Percentiles rank a stretch among this genome's conserved stretches.
phyloP scores from a whole-genome alignment of 805 yeast genomes.

The Candida chauliodis region DNA sequence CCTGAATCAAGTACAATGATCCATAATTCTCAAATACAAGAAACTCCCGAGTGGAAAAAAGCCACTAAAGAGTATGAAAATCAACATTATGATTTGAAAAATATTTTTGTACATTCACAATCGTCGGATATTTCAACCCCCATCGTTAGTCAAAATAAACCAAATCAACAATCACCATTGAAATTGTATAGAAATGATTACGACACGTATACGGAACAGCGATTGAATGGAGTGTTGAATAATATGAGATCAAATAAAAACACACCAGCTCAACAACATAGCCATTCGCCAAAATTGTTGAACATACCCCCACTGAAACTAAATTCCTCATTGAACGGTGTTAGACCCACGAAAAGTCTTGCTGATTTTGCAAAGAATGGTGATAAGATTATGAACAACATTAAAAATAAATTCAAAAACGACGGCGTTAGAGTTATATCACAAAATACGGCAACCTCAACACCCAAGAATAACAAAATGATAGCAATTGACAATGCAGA shows the following conservation, averaged over 20 bases:
- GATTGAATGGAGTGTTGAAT: slow-evolving; percentile 23
- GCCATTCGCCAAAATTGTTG: not conserved
- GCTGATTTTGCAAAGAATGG: slow-evolving; percentile 5
- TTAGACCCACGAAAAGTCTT: slow-evolving; percentile 4
- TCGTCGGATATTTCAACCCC: slow-evolving; percentile 40
- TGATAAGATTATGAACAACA: slow-evolving; percentile 1
- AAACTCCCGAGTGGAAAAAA: slow-evolving; percentile 36
- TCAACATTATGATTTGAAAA: slow-evolving; percentile 2
- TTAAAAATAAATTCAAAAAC: slow-evolving; percentile 2
- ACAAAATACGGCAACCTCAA: slow-evolving; percentile 34
- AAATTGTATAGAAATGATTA: slow-evolving; percentile 37
- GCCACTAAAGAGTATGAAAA: slow-evolving; percentile 24
- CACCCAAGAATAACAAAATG: slow-evolving; percentile 30
- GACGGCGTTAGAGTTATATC: slow-evolving; percentile 7
- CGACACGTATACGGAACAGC: slow-evolving; percentile 39
- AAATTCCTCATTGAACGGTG: not conserved
- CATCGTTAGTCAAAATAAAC: slow-evolving; percentile 17
- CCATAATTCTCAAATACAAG: slow-evolving; percentile 23
- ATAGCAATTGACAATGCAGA: slow-evolving; percentile 10
- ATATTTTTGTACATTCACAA: slow-evolving; percentile 17
- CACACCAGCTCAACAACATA: slow-evolving; percentile 9
- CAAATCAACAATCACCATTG: slow-evolving; percentile 27
- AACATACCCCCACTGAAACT: not conserved
- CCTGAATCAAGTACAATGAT: slow-evolving; percentile 28
- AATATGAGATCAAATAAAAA: slow-evolving; percentile 15